Percentiles rank a stretch among this genome's conserved stretches.
Conservation (phyloP, 352 stramenopile species). For the Phytophthora pseudosyringae region DNA sequence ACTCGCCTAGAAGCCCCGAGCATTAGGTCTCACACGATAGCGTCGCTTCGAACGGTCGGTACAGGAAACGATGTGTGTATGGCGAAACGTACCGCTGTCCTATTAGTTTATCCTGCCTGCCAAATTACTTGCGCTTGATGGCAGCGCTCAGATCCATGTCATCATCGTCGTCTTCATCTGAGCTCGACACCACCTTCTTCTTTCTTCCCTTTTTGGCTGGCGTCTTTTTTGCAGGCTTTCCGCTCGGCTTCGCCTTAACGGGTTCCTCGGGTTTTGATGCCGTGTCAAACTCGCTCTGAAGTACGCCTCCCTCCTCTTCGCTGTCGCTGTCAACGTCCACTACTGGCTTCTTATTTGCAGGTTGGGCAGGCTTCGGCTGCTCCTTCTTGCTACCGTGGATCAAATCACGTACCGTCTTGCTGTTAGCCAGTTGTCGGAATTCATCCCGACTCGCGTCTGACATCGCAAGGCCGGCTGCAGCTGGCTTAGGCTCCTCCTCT, state of each 20-base stretch:
- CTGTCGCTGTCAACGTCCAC: slow-evolving; percentile 64
- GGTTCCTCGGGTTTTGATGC: slow-evolving; percentile 13
- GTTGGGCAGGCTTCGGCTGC: slow-evolving; percentile 9
- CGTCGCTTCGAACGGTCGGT: slow-evolving; percentile 29
- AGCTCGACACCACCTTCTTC: slow-evolving; percentile 48
- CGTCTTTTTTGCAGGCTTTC: slow-evolving; percentile 23
- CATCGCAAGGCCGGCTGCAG: slow-evolving; percentile 28
- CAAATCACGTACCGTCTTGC: slow-evolving; percentile 50
- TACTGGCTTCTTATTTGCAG: slow-evolving; percentile 30
- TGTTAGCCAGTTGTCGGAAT: slow-evolving; percentile 70
- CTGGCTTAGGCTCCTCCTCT: slow-evolving; percentile 23
- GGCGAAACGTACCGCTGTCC: slow-evolving; percentile 29
- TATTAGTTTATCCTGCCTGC: slow-evolving; percentile 39
- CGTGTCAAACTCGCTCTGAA: slow-evolving; percentile 76
- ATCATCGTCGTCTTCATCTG: slow-evolving; percentile 56
- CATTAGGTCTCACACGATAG: slow-evolving; percentile 19
- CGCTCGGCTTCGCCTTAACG: slow-evolving; percentile 21
- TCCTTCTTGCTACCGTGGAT: slow-evolving; percentile 42
- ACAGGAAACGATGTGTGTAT: slow-evolving; percentile 19
- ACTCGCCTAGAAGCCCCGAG: slow-evolving; percentile 4
- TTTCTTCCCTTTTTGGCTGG: slow-evolving; percentile 47
- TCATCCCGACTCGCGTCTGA: slow-evolving; percentile 48
- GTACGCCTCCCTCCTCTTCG: slow-evolving; percentile 72
- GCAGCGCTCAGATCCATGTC: slow-evolving; percentile 73
- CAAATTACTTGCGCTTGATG: slow-evolving; percentile 72